phyloP scores from a whole-genome alignment of 1,284 basidiomycete species.

The Naganishia sp. region DNA sequence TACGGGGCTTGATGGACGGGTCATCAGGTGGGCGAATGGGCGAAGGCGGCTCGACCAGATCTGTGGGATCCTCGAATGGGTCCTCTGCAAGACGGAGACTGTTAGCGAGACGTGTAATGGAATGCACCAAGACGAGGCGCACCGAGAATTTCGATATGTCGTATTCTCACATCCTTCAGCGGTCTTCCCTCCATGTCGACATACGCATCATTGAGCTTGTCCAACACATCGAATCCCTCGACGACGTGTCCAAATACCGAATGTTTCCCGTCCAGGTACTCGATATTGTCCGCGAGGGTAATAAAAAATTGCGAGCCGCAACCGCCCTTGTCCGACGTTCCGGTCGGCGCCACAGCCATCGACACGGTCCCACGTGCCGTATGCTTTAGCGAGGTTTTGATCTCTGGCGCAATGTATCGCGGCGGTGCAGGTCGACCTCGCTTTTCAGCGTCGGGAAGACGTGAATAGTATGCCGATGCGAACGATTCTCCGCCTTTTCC shows the following conservation, averaged over 20 bases:
- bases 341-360: constrained; percentile 83
- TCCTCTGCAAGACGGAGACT: constrained; percentile 65
- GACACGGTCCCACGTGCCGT: constrained; percentile 83
- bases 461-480: constrained; percentile 66
- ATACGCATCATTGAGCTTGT: constrained; percentile 89
- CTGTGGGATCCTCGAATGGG: constrained; percentile 84
- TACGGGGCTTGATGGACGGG: constrained; percentile 65
- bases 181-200: constrained; percentile 85
- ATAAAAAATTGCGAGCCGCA: constrained; percentile 97
- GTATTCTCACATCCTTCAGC: constrained; percentile 87
- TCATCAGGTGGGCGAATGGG: constrained; percentile 79
- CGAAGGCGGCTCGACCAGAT: constrained; percentile 69
- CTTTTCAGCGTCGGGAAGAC: constrained; percentile 41
- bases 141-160: constrained; percentile 91
- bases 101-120: neutral
- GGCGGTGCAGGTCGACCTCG: constrained; percentile 49
- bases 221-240: constrained; percentile 87
- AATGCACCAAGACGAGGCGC: constrained; percentile 42
- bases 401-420: constrained; percentile 85
- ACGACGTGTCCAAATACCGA: constrained; percentile 94
- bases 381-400: constrained; percentile 76
- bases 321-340: constrained; percentile 64
- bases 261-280: constrained; percentile 94
- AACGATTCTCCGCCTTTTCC: constrained; percentile 89
- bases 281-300: constrained; percentile 84